Evolutionary conservation across 1,284 basidiomycete species (phyloP).

Genomic region (Microbotryomycetes sp.): DNA sequence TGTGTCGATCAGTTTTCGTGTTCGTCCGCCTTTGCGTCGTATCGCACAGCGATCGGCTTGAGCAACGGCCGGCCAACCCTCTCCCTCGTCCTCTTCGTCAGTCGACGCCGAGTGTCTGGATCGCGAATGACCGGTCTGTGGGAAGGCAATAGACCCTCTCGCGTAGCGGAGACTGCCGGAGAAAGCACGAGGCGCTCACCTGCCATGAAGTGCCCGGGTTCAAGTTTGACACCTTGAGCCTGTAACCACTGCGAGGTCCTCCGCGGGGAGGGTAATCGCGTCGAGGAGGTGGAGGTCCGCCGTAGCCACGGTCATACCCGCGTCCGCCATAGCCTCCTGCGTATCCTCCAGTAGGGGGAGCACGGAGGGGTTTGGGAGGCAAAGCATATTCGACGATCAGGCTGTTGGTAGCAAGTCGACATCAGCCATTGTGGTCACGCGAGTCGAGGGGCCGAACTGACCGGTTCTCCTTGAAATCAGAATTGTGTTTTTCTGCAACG

Average conservation of each 20-base stretch:
- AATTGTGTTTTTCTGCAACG: slow-evolving; percentile 73
- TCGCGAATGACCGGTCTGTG: no score
- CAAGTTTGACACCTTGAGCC: slow-evolving; percentile 74
- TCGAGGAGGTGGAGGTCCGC: slow-evolving; percentile 2
- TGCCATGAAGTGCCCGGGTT: slow-evolving; percentile 94
- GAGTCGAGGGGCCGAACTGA: slow-evolving; percentile 48
- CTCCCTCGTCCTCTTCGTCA: no score
- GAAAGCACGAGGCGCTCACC: slow-evolving; percentile 58
- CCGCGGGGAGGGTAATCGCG: slow-evolving; percentile 14
- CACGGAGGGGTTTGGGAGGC: slow-evolving; percentile 34
- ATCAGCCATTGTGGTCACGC: background rate
- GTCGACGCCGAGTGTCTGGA: no score
- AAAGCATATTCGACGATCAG: slow-evolving; percentile 37
- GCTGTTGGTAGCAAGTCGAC: slow-evolving; percentile 3
- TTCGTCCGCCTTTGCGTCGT: no score
- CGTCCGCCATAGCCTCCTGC: slow-evolving; percentile 1
- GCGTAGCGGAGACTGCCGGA: no score
- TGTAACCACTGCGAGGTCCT: slow-evolving; percentile 51
- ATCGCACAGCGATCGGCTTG: no score
- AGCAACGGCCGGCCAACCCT: no score
- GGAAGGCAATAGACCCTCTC: no score
- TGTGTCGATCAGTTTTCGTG: no score
- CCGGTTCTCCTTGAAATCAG: slow-evolving; percentile 78
- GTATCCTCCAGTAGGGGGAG: background rate
- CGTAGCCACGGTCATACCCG: background rate